Conservation (phyloP, 805 yeast species). For the Pichia cephalocereana region DNA sequence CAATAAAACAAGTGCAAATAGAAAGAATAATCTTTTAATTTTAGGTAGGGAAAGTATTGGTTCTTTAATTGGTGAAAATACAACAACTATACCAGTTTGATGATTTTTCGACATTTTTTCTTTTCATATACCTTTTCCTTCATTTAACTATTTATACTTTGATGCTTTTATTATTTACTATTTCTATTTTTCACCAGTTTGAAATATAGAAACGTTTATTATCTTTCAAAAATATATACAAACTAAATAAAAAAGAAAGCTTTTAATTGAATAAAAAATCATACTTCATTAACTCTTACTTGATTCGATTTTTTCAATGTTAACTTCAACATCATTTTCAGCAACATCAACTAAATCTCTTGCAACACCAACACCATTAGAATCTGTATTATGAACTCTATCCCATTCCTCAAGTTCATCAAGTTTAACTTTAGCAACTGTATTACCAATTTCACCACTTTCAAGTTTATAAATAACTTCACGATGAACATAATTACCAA, state of each 20-base stretch:
- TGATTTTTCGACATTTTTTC: too few relatives aligned
- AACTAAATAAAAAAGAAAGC: too few relatives aligned
- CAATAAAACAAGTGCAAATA: constrained; percentile 27
- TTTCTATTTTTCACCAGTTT: too few relatives aligned
- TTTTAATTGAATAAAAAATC: too few relatives aligned
- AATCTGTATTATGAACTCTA: constrained; percentile 11
- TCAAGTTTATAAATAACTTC: constrained; percentile 22
- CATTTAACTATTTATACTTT: too few relatives aligned
- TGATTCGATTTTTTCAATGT: background rate
- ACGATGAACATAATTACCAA: constrained; percentile 28
- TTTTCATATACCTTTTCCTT: too few relatives aligned
- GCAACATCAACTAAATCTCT: too few relatives aligned
- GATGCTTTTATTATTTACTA: too few relatives aligned
- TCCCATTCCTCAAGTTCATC: constrained; percentile 29
- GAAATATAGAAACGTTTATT: too few relatives aligned
- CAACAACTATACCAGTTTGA: background rate
- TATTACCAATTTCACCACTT: constrained; percentile 33
- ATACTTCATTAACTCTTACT: too few relatives aligned
- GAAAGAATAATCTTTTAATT: constrained; percentile 8
- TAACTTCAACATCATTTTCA: background rate
- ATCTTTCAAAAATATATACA: too few relatives aligned
- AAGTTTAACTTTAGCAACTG: constrained; percentile 28
- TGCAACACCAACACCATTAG: constrained; percentile 5
- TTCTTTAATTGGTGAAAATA: constrained; percentile 9
- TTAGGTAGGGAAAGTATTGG: constrained; percentile 16